Percentiles rank a stretch among this genome's conserved stretches.
Conservation (phyloP, 129 eudicot genomes). For the Rutidosis leptorrhynchoides region DNA sequence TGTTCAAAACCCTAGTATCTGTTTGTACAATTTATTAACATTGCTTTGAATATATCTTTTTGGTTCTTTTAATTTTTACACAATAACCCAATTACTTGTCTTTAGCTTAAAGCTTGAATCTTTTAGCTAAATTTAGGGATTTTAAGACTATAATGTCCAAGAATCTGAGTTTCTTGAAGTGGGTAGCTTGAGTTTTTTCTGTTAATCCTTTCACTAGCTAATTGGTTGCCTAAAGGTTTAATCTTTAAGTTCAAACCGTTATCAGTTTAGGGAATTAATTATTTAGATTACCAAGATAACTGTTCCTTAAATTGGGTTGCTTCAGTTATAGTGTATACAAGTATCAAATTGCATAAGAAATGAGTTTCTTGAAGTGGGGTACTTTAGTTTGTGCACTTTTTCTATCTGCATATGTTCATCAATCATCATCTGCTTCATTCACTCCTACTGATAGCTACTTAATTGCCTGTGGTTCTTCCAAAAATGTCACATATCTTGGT, state of each 20-base stretch:
- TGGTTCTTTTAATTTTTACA: constrained; percentile 20
- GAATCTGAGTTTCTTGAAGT: background rate
- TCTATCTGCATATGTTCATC: constrained; percentile 32
- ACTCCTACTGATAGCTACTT: constrained; percentile 56
- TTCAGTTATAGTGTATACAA: constrained; percentile 22
- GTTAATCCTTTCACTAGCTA: background rate
- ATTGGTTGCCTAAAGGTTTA: background rate
- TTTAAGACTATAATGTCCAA: background rate
- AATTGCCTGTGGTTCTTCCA: constrained; percentile 83
- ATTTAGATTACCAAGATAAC: too few relatives aligned
- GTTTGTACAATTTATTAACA: background rate
- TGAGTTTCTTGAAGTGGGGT: constrained; percentile 40
- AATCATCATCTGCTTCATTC: constrained; percentile 31
- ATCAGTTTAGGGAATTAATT: background rate
- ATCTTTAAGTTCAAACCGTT: background rate
- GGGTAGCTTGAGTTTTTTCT: background rate
- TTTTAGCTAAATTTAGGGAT: background rate
- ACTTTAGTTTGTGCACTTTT: constrained; percentile 38
- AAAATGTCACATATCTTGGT: constrained; percentile 66
- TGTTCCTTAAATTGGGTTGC: constrained; percentile 36
- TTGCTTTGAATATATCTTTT: constrained; percentile 10
- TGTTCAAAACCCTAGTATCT: constrained; percentile 16
- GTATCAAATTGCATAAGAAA: constrained; percentile 37
- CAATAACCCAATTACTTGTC: background rate
- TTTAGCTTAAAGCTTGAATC: background rate